Evolutionary conservation across 2,329 filamentous ascomycete genomes (phyloP).

Genomic region (Epichloe baconii): DNA sequence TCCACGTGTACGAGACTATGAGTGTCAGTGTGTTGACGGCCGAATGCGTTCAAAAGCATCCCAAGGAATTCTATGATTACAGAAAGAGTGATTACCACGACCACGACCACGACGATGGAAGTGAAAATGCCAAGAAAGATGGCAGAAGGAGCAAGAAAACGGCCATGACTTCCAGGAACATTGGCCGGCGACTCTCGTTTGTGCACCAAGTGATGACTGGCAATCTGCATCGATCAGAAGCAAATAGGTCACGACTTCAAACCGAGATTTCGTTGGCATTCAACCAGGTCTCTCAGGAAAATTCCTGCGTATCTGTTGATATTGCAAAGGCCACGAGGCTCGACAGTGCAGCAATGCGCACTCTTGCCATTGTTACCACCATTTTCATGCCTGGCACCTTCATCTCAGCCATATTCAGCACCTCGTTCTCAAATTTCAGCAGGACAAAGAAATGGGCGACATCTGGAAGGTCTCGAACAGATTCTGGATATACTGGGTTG

Average conservation of each 20-base stretch:
- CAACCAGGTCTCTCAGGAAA: slow-evolving; percentile 29
- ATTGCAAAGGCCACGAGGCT: slow-evolving; percentile 26
- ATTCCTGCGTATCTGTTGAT: slow-evolving; percentile 23
- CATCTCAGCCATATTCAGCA: slow-evolving; percentile 34
- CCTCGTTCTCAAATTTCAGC: slow-evolving; percentile 25
- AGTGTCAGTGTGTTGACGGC: too few relatives aligned
- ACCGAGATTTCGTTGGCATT: slow-evolving; percentile 23
- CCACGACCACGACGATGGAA: too few relatives aligned
- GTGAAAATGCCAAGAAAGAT: too few relatives aligned
- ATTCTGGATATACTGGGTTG: slow-evolving; percentile 25
- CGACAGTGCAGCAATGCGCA: slow-evolving; percentile 39
- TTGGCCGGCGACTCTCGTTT: too few relatives aligned
- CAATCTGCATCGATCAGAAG: background rate
- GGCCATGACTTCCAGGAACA: too few relatives aligned
- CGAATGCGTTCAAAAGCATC: too few relatives aligned
- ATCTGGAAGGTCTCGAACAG: slow-evolving; percentile 17
- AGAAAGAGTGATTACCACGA: too few relatives aligned
- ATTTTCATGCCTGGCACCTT: slow-evolving; percentile 39
- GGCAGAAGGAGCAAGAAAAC: too few relatives aligned
- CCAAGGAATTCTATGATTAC: too few relatives aligned
- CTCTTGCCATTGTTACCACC: slow-evolving; percentile 34
- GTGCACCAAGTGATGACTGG: slow-evolving; percentile 39
- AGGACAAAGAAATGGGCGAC: slow-evolving; percentile 8
- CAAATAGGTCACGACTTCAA: too few relatives aligned
- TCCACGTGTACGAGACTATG: too few relatives aligned